Conservation (phyloP, 805 yeast genomes). For the Maudiozyma barnettii region DNA sequence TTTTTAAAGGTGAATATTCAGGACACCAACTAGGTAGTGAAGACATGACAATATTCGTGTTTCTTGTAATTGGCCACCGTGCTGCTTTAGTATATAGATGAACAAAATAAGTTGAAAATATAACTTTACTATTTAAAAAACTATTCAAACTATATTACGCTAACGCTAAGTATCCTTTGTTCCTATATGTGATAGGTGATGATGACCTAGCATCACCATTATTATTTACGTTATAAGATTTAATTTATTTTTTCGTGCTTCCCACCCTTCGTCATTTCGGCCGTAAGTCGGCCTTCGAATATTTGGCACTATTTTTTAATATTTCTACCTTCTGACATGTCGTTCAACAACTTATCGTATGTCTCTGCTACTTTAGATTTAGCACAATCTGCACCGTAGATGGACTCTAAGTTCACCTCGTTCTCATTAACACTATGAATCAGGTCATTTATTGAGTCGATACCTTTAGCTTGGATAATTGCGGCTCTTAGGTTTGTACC, state of each 20-base stretch:
- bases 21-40: constrained; percentile 29
- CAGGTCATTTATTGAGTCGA: constrained; percentile 57
- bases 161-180: no score
- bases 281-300: background rate
- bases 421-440: constrained; percentile 56
- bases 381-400: constrained; percentile 30
- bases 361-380: constrained; percentile 35
- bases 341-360: constrained; percentile 61
- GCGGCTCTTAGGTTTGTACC: constrained; percentile 40
- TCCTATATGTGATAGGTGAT: no score
- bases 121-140: no score
- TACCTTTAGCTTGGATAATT: constrained; percentile 67
- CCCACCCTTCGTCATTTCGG: background rate
- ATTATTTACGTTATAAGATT: background rate
- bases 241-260: background rate
- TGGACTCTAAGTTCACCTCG: constrained; percentile 40
- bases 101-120: no score
- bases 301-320: background rate
- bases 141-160: no score
- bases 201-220: no score
- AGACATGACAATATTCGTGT: background rate
- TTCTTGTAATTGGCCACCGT: no score
- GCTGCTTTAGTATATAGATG: no score
- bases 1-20: constrained; percentile 16
- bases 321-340: constrained; percentile 36